phyloP scores from a whole-genome alignment of 208 protist species.

The Trypanosoma conorhini region DNA sequence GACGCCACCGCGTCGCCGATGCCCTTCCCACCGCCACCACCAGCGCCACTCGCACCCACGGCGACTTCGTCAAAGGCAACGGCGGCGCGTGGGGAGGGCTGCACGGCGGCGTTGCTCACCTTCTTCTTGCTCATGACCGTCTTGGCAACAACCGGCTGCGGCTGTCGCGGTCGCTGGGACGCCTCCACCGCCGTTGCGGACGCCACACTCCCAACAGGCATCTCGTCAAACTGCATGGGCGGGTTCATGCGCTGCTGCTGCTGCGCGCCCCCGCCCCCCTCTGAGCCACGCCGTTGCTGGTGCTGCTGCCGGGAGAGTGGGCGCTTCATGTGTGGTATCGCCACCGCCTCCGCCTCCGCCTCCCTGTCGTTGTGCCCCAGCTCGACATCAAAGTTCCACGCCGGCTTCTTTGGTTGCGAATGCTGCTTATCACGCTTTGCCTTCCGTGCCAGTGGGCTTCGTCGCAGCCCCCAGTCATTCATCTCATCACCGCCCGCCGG shows the following conservation, averaged over 20 bases:
- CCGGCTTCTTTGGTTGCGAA: slow-evolving; percentile 32
- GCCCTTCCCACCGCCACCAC: slow-evolving; percentile 16
- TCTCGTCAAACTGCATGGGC: slow-evolving; percentile 44
- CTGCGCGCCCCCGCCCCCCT: neutral
- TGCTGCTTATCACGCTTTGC: neutral
- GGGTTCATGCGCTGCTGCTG: neutral
- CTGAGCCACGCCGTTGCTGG: neutral
- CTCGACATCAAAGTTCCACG: slow-evolving; percentile 67
- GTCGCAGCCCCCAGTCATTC: slow-evolving; percentile 17
- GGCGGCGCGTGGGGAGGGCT: neutral
- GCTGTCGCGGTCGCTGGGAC: neutral
- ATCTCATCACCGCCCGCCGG: neutral
- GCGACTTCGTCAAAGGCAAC: slow-evolving; percentile 21
- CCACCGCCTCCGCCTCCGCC: neutral
- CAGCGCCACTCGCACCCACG: slow-evolving; percentile 16
- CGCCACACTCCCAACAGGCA: slow-evolving; percentile 39
- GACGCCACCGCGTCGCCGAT: slow-evolving; percentile 18
- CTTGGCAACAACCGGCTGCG: neutral
- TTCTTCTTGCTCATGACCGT: neutral
- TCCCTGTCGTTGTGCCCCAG: slow-evolving; percentile 26
- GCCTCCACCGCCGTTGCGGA: slow-evolving; percentile 26
- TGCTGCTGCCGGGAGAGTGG: slow-evolving; percentile 1
- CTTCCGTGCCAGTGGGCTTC: neutral
- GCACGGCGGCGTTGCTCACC: neutral
- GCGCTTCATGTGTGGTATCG: slow-evolving; percentile 18